Evolutionary conservation across 148 eudicot genomes (phyloP), one percentile per base, ranked within the genome.

Genomic region (Rhododendron vialii): DNA sequence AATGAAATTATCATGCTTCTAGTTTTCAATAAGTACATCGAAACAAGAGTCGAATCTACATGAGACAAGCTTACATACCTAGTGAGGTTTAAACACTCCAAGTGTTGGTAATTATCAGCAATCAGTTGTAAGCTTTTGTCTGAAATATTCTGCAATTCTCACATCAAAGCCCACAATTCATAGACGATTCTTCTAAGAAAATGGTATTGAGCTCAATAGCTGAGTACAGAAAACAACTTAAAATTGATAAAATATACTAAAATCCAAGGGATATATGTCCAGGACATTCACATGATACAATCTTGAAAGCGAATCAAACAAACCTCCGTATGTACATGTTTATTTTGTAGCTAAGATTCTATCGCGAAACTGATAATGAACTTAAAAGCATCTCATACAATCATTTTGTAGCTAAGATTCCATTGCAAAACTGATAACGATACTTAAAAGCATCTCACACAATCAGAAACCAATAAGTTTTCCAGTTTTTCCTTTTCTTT

Each of bases 61-160:
- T 7, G 50, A 80, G 80, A 22, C 74, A 65, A 43, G 41, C 30
- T 28, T 71, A 80, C 86, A 85, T 88, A 95, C 99, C 99, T 94
- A 9, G 99, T 96, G 81, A 96, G 90, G 87, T 96, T 93, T 89
- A 96, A 87, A 51, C 85, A 89, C 87, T 94, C 92, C 88, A 96
- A 84, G 48, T 90, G 88, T 84, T 83, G 88, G 83, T 94, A 94
- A 28, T 89, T 91, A 77, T 90, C 92, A 78, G 98, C 92, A 89
- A 96, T 85, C 65, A 92, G 89, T 87, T 92, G 89, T 92, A 95
- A 88, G 83, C 96, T 90, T 89, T 91, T 88, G 91, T 96, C 98
- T 65, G 98, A 76, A 87, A 96, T 90, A 89, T 89, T 91, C 99
- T 96, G 95, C 79, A 41, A 84, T 86, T 33, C 67, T 85, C 57